Conservation (phyloP, 2,329 filamentous ascomycete species). For the Ophiosphaerella korrae region DNA sequence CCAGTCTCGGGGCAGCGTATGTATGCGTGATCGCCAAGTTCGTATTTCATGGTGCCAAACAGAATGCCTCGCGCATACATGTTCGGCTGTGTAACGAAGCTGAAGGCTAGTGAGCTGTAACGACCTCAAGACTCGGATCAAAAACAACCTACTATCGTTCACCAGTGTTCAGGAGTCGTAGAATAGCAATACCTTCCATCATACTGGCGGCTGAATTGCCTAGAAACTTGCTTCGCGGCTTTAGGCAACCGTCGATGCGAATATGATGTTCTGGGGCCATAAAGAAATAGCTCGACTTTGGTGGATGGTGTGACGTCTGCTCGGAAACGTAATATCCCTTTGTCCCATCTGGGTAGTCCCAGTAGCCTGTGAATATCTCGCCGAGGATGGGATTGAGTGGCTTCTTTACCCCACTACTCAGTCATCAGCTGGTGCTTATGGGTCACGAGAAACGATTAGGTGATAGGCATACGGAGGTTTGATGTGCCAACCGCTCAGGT, state of each 20-base stretch:
- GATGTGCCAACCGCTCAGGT: conserved; percentile 98
- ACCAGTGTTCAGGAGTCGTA: conserved; percentile 81
- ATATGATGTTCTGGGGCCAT: conserved; percentile 94
- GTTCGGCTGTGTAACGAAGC: conserved; percentile 93
- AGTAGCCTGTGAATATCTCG: conserved; percentile 93
- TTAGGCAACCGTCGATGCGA: conserved; percentile 92
- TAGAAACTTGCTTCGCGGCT: conserved; percentile 91
- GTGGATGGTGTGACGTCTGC: conserved; percentile 96
- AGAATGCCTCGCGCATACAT: conserved; percentile 98
- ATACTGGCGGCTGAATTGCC: conserved; percentile 97
- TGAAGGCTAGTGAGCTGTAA: conserved; percentile 45
- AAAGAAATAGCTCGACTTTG: conserved; percentile 99
- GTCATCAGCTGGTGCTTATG: conserved; percentile 30
- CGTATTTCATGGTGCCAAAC: conserved; percentile 99
- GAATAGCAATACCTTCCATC: conserved; percentile 94
- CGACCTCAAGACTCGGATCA: not conserved
- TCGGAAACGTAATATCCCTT: conserved; percentile 95
- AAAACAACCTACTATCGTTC: conserved; percentile 78
- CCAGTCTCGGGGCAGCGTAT: conserved; percentile 89
- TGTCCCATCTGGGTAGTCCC: conserved; percentile 85
- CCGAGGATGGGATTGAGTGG: conserved; percentile 95
- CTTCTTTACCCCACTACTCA: conserved; percentile 88
- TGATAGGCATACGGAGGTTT: conserved; percentile 84
- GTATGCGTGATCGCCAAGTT: conserved; percentile 93
- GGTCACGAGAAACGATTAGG: not conserved